phyloP scores from a whole-genome alignment of 1,284 basidiomycete species.

The Pulveroboletus sp. region DNA sequence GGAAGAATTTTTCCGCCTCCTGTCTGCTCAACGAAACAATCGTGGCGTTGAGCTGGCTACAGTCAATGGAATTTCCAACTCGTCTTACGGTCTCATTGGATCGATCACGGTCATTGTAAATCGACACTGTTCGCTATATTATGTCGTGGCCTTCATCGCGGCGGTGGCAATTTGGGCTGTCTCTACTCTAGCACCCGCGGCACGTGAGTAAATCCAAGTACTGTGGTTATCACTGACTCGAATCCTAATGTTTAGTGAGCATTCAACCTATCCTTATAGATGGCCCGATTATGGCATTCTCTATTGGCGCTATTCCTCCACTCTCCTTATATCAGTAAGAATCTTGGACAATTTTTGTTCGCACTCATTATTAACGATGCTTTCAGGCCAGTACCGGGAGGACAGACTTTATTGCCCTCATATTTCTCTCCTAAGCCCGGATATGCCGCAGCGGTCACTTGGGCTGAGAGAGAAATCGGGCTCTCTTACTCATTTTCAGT shows the following conservation, averaged over 20 bases:
- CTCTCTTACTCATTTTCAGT: slow-evolving; percentile 15
- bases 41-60: not conserved
- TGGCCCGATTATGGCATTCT: slow-evolving; percentile 11
- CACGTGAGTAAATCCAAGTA: slow-evolving; percentile 4
- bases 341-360: not conserved
- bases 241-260: slow-evolving; percentile 1
- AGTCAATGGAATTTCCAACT: slow-evolving; percentile 18
- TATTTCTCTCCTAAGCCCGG: slow-evolving; percentile 8
- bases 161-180: slow-evolving; percentile 7
- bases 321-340: slow-evolving; percentile 17
- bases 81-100: slow-evolving; percentile 10
- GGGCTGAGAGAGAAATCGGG: slow-evolving; percentile 15
- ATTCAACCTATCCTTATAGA: slow-evolving; percentile 17
- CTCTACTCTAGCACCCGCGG: slow-evolving; percentile 12
- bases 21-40: not conserved
- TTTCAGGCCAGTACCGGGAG: slow-evolving; percentile 11
- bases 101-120: not conserved
- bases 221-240: not conserved
- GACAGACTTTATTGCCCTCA: not conserved
- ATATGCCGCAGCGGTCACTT: slow-evolving; percentile 14
- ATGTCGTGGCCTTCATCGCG: slow-evolving; percentile 10
- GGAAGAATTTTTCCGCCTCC: slow-evolving; percentile 19
- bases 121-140: slow-evolving; percentile 10
- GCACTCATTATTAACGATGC: not conserved
- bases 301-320: slow-evolving; percentile 15